Percentiles rank a stretch among this genome's conserved stretches.
Evolutionary conservation across 2,329 filamentous ascomycete genomes (phyloP).

Genomic region (Calonectria pseudoreteaudii): DNA sequence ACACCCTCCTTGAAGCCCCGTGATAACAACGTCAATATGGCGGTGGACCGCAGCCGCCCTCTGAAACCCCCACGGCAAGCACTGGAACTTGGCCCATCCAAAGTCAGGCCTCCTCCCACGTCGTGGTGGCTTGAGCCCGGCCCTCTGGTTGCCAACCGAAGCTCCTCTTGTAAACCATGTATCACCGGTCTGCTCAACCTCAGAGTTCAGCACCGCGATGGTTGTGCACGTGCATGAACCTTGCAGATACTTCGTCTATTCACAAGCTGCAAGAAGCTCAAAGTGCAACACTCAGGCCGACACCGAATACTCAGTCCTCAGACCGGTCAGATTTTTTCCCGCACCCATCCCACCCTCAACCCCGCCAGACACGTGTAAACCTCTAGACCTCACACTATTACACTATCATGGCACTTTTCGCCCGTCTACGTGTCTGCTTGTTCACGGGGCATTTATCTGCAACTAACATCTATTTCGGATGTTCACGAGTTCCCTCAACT

Average conservation of each 20-base stretch:
- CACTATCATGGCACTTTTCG: neutral
- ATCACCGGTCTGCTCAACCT: conserved; percentile 1
- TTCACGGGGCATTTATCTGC: conserved; percentile 11
- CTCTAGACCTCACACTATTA: conserved; percentile 12
- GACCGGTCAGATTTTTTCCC: conserved; percentile 9
- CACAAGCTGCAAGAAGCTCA: neutral
- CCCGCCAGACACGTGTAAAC: conserved; percentile 21
- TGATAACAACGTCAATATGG: conserved; percentile 42
- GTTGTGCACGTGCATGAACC: conserved; percentile 13
- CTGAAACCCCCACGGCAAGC: conserved; percentile 20
- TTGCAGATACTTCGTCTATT: neutral
- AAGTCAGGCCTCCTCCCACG: conserved; percentile 16
- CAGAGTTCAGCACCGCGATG: conserved; percentile 4
- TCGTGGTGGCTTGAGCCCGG: conserved; percentile 32
- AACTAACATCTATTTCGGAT: conserved; percentile 3
- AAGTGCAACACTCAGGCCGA: neutral
- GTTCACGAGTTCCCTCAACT: conserved; percentile 4
- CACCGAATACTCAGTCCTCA: conserved; percentile 2
- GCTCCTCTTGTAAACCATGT: neutral
- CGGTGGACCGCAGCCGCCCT: conserved; percentile 34
- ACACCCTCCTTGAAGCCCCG: conserved; percentile 27
- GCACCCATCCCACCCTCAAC: neutral
- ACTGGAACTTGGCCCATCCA: conserved; percentile 23
- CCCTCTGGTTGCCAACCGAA: conserved; percentile 28
- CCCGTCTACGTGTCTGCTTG: conserved; percentile 9